Conservation (phyloP, 1,139 yeast species). For the Schizosaccharomyces versatilis region DNA sequence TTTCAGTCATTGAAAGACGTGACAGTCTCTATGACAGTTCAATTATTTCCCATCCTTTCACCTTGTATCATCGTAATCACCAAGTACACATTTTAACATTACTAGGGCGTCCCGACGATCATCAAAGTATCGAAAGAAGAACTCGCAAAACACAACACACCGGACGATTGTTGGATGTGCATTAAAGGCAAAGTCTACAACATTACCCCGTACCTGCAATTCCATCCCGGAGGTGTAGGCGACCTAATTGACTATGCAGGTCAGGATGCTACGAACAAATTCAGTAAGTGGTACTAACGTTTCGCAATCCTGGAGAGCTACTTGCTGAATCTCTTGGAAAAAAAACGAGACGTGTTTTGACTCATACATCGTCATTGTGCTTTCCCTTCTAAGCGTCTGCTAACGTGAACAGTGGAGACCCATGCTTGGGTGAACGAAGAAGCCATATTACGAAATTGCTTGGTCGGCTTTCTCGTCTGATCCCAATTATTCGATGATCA, state of each 20-base stretch:
- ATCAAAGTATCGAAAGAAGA: slow-evolving; percentile 38
- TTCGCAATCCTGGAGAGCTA: neutral
- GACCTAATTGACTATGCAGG: slow-evolving; percentile 70
- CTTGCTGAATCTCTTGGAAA: no score
- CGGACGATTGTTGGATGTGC: slow-evolving; percentile 67
- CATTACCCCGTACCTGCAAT: slow-evolving; percentile 55
- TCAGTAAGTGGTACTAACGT: slow-evolving; percentile 22
- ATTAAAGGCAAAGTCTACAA: slow-evolving; percentile 67
- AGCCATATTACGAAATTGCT: slow-evolving; percentile 53
- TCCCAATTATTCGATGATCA: no score
- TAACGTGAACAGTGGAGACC: slow-evolving; percentile 9
- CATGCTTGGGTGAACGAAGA: slow-evolving; percentile 35
- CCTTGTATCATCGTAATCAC: no score
- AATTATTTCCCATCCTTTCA: no score
- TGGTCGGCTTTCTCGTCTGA: slow-evolving; percentile 30
- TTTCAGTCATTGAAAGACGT: no score
- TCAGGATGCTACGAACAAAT: slow-evolving; percentile 56
- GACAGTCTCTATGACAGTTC: no score
- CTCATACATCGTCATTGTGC: no score
- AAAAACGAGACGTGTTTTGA: no score
- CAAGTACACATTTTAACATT: neutral
- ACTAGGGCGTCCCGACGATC: slow-evolving; percentile 5
- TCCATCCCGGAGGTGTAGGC: slow-evolving; percentile 82
- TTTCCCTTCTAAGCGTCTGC: neutral
- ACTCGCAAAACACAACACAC: slow-evolving; percentile 33